phyloP scores from a whole-genome alignment of 805 yeast species.

The Tetrapisispora iriomotensis region DNA sequence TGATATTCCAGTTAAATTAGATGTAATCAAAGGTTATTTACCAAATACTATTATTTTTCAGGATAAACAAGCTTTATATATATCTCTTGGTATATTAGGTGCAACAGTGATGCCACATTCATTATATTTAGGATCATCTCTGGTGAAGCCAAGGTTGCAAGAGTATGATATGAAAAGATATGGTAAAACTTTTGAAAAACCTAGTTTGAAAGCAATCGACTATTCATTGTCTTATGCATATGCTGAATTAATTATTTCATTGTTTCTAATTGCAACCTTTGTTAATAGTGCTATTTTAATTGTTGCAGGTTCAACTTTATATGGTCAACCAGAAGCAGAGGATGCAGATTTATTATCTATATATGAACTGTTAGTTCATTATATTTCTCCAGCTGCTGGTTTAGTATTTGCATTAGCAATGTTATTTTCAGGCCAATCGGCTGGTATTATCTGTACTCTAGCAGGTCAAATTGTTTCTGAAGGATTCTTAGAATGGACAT shows the following conservation, averaged over 20 bases:
- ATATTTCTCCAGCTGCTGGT: constrained; percentile 80
- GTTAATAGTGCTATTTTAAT: constrained; percentile 84
- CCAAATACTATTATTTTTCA: constrained; percentile 54
- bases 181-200: constrained; percentile 42
- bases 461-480: constrained; percentile 93
- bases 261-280: constrained; percentile 82
- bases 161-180: constrained; percentile 61
- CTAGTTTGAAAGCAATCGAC: constrained; percentile 70
- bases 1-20: constrained; percentile 41
- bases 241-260: constrained; percentile 70
- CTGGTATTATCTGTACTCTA: constrained; percentile 87
- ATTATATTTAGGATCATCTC: constrained; percentile 71
- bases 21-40: constrained; percentile 54
- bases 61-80: constrained; percentile 60
- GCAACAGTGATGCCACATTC: constrained; percentile 96
- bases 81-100: constrained; percentile 77
- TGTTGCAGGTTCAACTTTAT: constrained; percentile 83
- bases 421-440: constrained; percentile 86
- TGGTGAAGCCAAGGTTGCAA: constrained; percentile 74
- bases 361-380: constrained; percentile 56
- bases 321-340: constrained; percentile 51
- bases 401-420: constrained; percentile 81
- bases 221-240: constrained; percentile 74
- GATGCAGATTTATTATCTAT: constrained; percentile 79
- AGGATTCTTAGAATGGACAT: constrained; percentile 73